Evolutionary conservation across 2,329 filamentous ascomycete genomes (phyloP).

Genomic region (Ophiocordyceps robertsii): DNA sequence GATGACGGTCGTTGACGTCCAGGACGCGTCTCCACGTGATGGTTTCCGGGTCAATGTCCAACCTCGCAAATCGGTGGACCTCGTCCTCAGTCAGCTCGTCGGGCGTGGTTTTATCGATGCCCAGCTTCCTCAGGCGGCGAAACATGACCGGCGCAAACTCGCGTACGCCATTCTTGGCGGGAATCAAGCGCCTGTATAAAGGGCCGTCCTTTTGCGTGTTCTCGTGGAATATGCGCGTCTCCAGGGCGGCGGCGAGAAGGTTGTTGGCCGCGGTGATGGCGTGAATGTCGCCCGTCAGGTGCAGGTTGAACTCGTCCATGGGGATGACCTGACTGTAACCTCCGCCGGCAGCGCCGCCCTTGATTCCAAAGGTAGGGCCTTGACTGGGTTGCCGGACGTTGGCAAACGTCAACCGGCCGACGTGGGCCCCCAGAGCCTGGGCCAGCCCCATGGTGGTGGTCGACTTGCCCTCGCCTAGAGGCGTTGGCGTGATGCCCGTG

Average conservation of each 20-base stretch:
- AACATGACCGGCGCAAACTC: constrained; percentile 85
- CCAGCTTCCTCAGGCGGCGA: constrained; percentile 85
- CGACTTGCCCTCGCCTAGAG: constrained; percentile 93
- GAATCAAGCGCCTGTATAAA: constrained; percentile 78
- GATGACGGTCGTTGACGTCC: constrained; percentile 92
- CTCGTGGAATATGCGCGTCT: constrained; percentile 97
- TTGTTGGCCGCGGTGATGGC: constrained; percentile 97
- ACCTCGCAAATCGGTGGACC: constrained; percentile 72
- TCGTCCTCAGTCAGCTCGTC: constrained; percentile 85
- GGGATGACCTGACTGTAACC: constrained; percentile 98
- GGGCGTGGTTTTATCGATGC: constrained; percentile 89
- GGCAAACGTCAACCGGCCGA: constrained; percentile 81
- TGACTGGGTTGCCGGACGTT: constrained; percentile 96
- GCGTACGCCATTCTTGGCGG: constrained; percentile 78
- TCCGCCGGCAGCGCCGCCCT: constrained; percentile 91
- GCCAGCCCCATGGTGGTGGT: constrained; percentile 94
- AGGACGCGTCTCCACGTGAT: constrained; percentile 95
- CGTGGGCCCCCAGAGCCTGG: constrained; percentile 80
- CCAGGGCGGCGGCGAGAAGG: constrained; percentile 86
- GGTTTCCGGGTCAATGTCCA: constrained; percentile 92
- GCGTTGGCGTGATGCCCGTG: constrained; percentile 91
- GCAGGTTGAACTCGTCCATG: constrained; percentile 99
- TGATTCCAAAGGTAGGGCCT: constrained; percentile 97
- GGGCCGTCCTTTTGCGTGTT: constrained; percentile 83
- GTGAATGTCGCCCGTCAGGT: constrained; percentile 95